These are phyloP conservation scores for Volvariella volvacea DNA, from an alignment of 1,284 basidiomycete species.

Conservation along the genomic window DNA sequence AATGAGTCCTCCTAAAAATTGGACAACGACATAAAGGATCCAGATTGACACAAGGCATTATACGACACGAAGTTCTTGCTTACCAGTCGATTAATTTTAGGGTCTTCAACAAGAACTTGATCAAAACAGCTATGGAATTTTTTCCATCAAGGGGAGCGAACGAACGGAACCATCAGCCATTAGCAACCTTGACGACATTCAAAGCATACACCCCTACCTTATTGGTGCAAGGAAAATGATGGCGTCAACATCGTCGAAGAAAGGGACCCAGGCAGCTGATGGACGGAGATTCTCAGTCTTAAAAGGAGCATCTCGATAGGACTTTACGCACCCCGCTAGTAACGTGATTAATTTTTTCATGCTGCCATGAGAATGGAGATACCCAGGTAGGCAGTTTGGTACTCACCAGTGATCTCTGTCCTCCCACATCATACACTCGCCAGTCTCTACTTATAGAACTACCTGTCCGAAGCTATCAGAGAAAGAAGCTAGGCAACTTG, in stretches of 20 bases:
- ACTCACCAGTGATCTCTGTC: conserved; percentile 50
- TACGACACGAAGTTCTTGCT: no score
- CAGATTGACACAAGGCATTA: no score
- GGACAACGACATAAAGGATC: no score
- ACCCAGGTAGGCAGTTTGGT: conserved; percentile 9
- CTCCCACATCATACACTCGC: conserved; percentile 47
- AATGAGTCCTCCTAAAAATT: conserved; percentile 63
- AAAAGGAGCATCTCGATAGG: conserved; percentile 1
- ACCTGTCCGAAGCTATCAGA: conserved; percentile 12
- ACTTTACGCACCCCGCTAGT: conserved; percentile 27
- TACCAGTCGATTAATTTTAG: conserved; percentile 54
- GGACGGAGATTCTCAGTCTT: background rate
- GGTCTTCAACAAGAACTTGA: conserved; percentile 64
- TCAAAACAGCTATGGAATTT: conserved; percentile 52
- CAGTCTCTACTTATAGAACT: conserved; percentile 31
- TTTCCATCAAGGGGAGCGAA: conserved; percentile 1
- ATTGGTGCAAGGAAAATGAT: conserved; percentile 70
- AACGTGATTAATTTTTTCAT: background rate
- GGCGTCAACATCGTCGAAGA: conserved; percentile 61
- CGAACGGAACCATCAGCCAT: background rate
- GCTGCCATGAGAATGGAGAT: background rate
- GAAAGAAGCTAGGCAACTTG: background rate
- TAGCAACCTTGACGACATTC: conserved; percentile 2
- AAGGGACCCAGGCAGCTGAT: conserved; percentile 63
- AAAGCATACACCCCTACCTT: conserved; percentile 24